Conservation (phyloP, 1,284 basidiomycete genomes). For the Inonotus hispidus region DNA sequence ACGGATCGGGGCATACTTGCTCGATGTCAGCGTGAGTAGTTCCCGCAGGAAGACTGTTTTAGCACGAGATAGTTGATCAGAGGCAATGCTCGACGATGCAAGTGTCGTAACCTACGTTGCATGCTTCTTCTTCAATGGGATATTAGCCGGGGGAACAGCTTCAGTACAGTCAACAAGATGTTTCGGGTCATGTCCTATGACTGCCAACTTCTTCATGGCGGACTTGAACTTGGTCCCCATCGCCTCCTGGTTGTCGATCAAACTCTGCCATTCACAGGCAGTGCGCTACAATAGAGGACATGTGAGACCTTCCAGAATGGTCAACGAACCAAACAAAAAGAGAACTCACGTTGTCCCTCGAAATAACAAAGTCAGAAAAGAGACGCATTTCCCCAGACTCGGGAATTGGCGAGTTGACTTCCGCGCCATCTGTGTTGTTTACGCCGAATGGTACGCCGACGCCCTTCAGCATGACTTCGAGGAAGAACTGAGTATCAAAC, state of each 20-base stretch:
- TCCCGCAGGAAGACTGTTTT: constrained; percentile 17
- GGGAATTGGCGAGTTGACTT: constrained; percentile 13
- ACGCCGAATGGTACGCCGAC: constrained; percentile 16
- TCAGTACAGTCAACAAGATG: constrained; percentile 20
- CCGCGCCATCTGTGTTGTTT: constrained; percentile 12
- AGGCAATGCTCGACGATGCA: not conserved
- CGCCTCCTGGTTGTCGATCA: constrained; percentile 16
- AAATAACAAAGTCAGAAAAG: constrained; percentile 20
- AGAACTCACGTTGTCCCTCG: constrained; percentile 16
- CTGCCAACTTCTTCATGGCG: constrained; percentile 19
- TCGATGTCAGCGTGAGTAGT: constrained; percentile 13
- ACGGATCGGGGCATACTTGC: constrained; percentile 14
- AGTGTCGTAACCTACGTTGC: not conserved
- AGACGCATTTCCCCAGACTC: constrained; percentile 20
- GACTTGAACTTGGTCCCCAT: constrained; percentile 18
- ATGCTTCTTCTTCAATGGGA: not conserved
- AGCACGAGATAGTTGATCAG: not conserved
- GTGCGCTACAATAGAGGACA: constrained; percentile 6
- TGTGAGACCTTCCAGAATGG: not conserved
- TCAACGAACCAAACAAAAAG: not conserved
- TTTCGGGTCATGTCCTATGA: constrained; percentile 17
- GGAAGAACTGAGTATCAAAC: constrained; percentile 22
- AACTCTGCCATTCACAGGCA: constrained; percentile 20
- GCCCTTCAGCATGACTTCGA: constrained; percentile 21
- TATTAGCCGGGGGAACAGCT: constrained; percentile 12